Percentiles rank a stretch among this genome's conserved stretches.
Evolutionary conservation across 306 rosid genomes (phyloP).

Genomic region (Canavalia gladiata): DNA sequence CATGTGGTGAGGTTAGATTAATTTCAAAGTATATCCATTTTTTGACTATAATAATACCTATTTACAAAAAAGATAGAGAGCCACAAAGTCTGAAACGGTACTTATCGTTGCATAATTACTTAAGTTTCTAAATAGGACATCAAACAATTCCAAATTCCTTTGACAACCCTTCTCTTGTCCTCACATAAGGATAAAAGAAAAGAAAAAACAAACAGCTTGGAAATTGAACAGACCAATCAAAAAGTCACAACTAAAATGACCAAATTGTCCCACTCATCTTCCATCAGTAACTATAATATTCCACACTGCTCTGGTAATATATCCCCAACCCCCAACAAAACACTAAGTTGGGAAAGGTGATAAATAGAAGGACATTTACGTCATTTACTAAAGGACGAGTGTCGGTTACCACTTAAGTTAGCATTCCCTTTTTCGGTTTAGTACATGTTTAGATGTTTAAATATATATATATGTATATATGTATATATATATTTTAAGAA

Average conservation of each 20-base stretch:
- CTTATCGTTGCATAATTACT: neutral
- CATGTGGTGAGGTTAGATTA: too few relatives aligned
- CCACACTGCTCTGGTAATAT: too few relatives aligned
- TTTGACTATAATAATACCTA: too few relatives aligned
- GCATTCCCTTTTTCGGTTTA: neutral
- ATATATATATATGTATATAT: too few relatives aligned
- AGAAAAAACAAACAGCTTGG: neutral
- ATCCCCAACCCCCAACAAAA: too few relatives aligned
- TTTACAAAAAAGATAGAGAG: too few relatives aligned
- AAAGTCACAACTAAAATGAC: neutral
- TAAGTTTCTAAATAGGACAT: neutral
- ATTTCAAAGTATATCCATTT: too few relatives aligned
- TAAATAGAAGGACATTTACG: neutral
- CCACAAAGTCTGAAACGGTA: neutral
- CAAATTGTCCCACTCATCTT: neutral
- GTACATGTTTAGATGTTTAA: neutral
- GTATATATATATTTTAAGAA: too few relatives aligned
- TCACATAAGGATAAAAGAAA: neutral
- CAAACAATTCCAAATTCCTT: conserved; percentile 6
- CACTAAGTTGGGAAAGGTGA: too few relatives aligned
- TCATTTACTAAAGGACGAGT: conserved; percentile 34
- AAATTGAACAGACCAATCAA: neutral
- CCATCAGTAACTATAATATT: neutral
- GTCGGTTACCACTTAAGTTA: conserved; percentile 54
- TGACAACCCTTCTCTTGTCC: neutral